Conservation (phyloP, 768 basidiomycete genomes). For the Naganishia friedmannii region DNA sequence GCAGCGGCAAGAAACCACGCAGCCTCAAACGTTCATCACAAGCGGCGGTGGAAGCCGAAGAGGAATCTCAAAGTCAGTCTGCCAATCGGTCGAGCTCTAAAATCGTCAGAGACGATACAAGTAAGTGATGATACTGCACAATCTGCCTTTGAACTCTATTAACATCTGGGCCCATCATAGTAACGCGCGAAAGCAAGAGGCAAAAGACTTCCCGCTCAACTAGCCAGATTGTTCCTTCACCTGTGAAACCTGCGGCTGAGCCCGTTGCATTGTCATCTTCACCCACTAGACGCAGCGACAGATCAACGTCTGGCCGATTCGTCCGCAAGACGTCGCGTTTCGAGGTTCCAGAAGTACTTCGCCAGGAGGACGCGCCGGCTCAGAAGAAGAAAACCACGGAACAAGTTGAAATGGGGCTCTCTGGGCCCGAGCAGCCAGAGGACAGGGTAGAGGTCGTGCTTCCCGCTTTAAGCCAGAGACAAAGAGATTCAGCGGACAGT, state of each 20-base stretch:
- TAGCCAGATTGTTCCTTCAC: neutral
- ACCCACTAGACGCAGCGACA: neutral
- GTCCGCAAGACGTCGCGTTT: neutral
- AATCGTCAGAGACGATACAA: neutral
- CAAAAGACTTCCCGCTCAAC: neutral
- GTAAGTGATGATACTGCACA: neutral
- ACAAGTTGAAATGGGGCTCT: neutral
- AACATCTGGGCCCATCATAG: neutral
- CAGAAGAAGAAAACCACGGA: neutral
- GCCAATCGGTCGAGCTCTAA: neutral
- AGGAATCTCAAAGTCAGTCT: neutral
- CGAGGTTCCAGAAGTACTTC: too few relatives aligned
- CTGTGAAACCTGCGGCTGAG: neutral
- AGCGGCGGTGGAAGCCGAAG: neutral
- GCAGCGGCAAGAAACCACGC: neutral
- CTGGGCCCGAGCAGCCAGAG: neutral
- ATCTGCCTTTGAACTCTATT: neutral
- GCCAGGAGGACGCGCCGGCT: neutral
- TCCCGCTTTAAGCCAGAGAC: neutral
- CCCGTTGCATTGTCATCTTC: too few relatives aligned
- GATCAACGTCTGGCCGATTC: neutral
- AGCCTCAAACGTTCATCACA: neutral
- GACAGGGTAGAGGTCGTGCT: constrained; percentile 17
- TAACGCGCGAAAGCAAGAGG: constrained; percentile 1
- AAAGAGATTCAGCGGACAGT: neutral